Conservation (phyloP, 129 eudicot genomes). For the Tagetes patula region DNA sequence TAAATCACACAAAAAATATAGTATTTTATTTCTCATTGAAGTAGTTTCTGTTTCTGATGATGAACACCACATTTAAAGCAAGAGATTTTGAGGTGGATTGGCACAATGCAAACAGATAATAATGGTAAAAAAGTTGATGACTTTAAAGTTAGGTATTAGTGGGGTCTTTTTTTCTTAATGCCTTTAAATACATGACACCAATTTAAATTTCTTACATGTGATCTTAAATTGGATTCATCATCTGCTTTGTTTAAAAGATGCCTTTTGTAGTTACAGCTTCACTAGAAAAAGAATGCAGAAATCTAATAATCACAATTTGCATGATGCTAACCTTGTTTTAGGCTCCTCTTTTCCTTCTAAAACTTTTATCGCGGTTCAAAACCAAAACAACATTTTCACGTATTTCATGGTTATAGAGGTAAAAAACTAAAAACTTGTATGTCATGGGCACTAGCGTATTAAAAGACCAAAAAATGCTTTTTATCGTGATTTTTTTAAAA, state of each 20-base stretch:
- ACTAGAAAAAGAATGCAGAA: constrained; percentile 27
- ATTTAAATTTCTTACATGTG: constrained; percentile 35
- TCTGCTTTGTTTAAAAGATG: constrained; percentile 43
- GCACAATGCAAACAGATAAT: constrained; percentile 34
- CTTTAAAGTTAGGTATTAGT: constrained; percentile 27
- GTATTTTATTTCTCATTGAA: background rate
- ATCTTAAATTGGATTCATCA: constrained; percentile 43
- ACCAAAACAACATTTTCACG: background rate
- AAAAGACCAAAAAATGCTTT: background rate
- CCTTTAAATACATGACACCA: constrained; percentile 37
- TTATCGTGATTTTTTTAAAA: background rate
- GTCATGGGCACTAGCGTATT: background rate
- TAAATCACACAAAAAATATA: constrained; percentile 1
- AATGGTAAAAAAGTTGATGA: constrained; percentile 27
- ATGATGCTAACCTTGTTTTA: constrained; percentile 25
- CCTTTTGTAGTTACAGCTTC: constrained; percentile 34
- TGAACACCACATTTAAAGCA: constrained; percentile 34
- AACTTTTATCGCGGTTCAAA: background rate
- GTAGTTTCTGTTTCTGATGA: constrained; percentile 32
- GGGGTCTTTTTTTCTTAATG: constrained; percentile 29
- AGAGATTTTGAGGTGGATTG: constrained; percentile 36
- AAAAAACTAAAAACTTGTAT: background rate
- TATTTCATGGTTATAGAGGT: background rate
- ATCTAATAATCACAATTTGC: constrained; percentile 33
- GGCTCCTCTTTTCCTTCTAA: background rate